These are phyloP conservation scores for Chaetomium tenue DNA, from an alignment of 495 filamentous ascomycete species.

Conservation along the genomic window DNA sequence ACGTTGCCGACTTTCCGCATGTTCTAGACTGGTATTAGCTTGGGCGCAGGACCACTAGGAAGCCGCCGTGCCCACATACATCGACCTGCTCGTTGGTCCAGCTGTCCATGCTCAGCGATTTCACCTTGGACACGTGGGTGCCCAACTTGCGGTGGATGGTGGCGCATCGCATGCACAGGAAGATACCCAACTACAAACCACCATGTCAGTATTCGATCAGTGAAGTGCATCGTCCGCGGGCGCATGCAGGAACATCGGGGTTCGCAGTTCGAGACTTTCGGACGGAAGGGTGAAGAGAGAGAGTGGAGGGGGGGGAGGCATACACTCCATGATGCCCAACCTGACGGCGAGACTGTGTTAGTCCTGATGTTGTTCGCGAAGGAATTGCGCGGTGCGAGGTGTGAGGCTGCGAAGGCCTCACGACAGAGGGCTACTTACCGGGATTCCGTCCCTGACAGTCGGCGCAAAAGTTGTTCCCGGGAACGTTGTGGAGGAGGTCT, in stretches of 20 bases:
- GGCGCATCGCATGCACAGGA: slow-evolving; percentile 97
- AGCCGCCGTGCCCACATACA: slow-evolving; percentile 50
- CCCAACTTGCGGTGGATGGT: slow-evolving; percentile 93
- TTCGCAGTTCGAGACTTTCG: not conserved
- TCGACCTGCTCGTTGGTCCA: slow-evolving; percentile 96
- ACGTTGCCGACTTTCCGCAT: slow-evolving; percentile 91
- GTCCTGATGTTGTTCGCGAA: slow-evolving; percentile 6
- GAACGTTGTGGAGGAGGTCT: slow-evolving; percentile 80
- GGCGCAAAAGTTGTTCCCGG: slow-evolving; percentile 92
- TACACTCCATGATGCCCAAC: slow-evolving; percentile 99
- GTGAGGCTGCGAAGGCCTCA: no score
- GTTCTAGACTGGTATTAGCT: slow-evolving; percentile 54
- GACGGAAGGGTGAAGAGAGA: not conserved
- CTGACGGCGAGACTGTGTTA: slow-evolving; percentile 47
- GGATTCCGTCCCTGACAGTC: slow-evolving; percentile 91
- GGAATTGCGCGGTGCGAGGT: slow-evolving; percentile 1
- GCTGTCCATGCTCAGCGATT: slow-evolving; percentile 95
- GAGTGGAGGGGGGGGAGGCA: slow-evolving; percentile 36
- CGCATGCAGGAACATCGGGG: not conserved
- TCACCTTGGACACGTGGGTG: slow-evolving; percentile 97
- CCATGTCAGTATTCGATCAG: slow-evolving; percentile 25
- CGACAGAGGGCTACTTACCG: slow-evolving; percentile 56
- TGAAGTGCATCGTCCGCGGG: no score
- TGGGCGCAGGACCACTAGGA: slow-evolving; percentile 11
- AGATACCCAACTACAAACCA: slow-evolving; percentile 73